phyloP scores from a whole-genome alignment of 768 basidiomycete species.

The Coprinopsis marcescibilis region DNA sequence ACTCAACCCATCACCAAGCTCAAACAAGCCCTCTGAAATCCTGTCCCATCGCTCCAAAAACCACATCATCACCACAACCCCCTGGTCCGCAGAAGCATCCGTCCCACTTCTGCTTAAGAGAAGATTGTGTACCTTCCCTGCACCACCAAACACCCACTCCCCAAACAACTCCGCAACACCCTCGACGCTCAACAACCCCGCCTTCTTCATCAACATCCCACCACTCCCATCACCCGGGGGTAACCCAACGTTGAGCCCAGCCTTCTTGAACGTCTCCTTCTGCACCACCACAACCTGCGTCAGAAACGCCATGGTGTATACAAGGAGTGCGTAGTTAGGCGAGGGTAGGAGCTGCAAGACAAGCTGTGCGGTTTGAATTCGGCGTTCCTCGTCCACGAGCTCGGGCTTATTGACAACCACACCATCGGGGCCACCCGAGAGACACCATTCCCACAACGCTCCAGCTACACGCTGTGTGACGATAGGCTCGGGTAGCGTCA shows the following conservation, averaged over 20 bases:
- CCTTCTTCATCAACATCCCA: neutral
- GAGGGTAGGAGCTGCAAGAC: conserved; percentile 39
- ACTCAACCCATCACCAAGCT: neutral
- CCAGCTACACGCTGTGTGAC: conserved; percentile 26
- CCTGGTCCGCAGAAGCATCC: neutral
- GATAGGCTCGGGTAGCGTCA: conserved; percentile 33
- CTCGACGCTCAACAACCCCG: conserved; percentile 18
- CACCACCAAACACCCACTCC: conserved; percentile 25
- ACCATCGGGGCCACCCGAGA: too few species aligned
- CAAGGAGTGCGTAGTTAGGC: conserved; percentile 34
- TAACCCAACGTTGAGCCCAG: conserved; percentile 16
- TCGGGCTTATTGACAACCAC: too few species aligned
- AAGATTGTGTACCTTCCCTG: neutral
- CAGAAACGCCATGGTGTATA: conserved; percentile 43
- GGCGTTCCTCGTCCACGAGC: too few species aligned
- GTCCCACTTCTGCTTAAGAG: neutral
- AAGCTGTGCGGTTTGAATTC: conserved; percentile 27
- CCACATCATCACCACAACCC: neutral
- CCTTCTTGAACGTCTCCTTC: conserved; percentile 29
- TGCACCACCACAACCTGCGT: conserved; percentile 31
- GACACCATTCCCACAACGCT: conserved; percentile 32
- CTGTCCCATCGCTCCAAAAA: neutral
- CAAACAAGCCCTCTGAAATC: neutral
- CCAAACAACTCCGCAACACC: conserved; percentile 31
- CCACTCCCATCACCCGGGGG: neutral